Percentiles rank a stretch among this genome's conserved stretches.
Conservation (phyloP, 1,139 yeast species). For the Geotrichum australiense region DNA sequence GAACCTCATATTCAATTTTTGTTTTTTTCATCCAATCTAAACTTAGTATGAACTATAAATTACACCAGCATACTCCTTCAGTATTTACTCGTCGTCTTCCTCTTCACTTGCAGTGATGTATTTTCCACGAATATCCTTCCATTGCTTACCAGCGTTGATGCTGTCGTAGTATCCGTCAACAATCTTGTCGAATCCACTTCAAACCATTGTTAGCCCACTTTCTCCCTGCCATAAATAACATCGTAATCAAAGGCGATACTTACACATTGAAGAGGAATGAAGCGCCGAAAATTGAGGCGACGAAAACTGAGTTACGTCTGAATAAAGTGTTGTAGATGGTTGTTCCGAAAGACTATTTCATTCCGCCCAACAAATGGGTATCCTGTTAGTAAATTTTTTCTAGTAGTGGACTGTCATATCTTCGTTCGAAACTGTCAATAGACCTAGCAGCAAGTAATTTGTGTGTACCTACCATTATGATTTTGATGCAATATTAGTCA, state of each 20-base stretch:
- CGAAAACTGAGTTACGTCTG: slow-evolving; percentile 91
- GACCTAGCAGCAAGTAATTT: neutral
- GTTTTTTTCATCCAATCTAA: neutral
- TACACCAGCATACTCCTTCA: neutral
- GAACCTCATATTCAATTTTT: no score
- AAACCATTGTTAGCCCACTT: no score
- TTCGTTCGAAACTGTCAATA: no score
- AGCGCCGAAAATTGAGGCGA: slow-evolving; percentile 75
- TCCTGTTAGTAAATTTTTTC: no score
- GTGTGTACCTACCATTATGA: slow-evolving; percentile 4
- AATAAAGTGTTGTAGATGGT: slow-evolving; percentile 62
- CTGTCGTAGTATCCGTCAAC: slow-evolving; percentile 77
- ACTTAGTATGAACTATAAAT: neutral
- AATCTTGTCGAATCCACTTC: slow-evolving; percentile 65
- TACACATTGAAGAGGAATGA: slow-evolving; percentile 85
- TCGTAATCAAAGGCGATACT: slow-evolving; percentile 18
- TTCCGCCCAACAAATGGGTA: neutral
- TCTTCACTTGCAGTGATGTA: slow-evolving; percentile 34
- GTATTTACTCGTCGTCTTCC: slow-evolving; percentile 30
- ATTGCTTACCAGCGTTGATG: slow-evolving; percentile 92
- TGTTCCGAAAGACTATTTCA: slow-evolving; percentile 41
- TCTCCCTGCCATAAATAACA: slow-evolving; percentile 19
- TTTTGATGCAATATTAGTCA: neutral
- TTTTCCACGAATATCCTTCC: slow-evolving; percentile 84
- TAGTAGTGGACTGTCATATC: no score